These are phyloP conservation scores for Venturia aucupariae DNA, from an alignment of 2,329 filamentous ascomycete genomes.

Conservation along the genomic window DNA sequence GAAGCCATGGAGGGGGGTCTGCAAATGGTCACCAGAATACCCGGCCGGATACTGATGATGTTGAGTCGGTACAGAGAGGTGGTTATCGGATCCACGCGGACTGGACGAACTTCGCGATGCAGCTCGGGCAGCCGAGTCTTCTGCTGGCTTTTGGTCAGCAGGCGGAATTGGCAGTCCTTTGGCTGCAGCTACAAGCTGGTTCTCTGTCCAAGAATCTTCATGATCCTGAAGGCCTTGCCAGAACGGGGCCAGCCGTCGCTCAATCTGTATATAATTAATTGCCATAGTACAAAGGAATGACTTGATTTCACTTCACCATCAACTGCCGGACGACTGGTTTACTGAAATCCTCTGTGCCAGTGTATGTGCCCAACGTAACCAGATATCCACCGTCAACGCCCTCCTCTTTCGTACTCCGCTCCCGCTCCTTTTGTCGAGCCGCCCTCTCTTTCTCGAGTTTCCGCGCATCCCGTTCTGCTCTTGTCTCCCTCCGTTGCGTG, in stretches of 20 bases:
- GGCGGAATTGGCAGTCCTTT: slow-evolving; percentile 75
- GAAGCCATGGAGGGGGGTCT: slow-evolving; percentile 54
- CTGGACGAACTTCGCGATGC: slow-evolving; percentile 17
- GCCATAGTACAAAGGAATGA: slow-evolving; percentile 13
- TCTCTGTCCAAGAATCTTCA: slow-evolving; percentile 80
- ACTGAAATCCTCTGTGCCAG: slow-evolving; percentile 85
- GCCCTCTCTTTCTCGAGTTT: slow-evolving; percentile 73
- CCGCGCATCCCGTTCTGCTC: slow-evolving; percentile 81
- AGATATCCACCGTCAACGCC: slow-evolving; percentile 90
- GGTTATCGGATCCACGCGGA: slow-evolving; percentile 28
- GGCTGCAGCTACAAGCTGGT: slow-evolving; percentile 87
- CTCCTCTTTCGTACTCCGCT: slow-evolving; percentile 83
- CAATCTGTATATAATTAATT: slow-evolving; percentile 55
- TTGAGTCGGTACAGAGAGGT: slow-evolving; percentile 40
- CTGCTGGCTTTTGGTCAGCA: slow-evolving; percentile 71
- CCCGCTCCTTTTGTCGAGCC: slow-evolving; percentile 70
- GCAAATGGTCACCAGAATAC: slow-evolving; percentile 61
- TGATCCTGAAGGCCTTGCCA: slow-evolving; percentile 92
- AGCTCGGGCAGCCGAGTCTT: slow-evolving; percentile 35
- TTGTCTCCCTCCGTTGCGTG: slow-evolving; percentile 70
- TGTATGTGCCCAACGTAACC: slow-evolving; percentile 90
- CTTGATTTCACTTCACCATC: slow-evolving; percentile 51
- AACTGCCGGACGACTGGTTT: slow-evolving; percentile 81
- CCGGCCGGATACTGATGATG: slow-evolving; percentile 66
- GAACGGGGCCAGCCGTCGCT: slow-evolving; percentile 85